Evolutionary conservation across 768 basidiomycete genomes (phyloP), one percentile per base, ranked within the genome.

Genomic region (Auricularia cornea): DNA sequence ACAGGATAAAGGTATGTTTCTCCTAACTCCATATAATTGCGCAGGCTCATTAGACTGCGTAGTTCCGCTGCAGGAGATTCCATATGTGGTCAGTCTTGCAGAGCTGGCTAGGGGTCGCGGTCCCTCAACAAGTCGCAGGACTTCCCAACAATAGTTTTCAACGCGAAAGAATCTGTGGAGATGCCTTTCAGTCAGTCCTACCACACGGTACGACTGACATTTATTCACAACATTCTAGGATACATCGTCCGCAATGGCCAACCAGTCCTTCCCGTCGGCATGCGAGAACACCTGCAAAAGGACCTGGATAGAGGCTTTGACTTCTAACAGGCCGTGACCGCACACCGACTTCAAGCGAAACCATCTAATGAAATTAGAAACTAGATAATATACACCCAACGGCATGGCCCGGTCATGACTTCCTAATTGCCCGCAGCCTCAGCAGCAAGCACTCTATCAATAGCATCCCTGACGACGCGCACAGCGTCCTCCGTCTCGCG

Each of bases 111-210:
- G 29, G 3, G 12, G 31, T 40, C 28, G 29, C 41, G 29, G 29
- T n/a, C 20, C 23, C 18, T 32, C 10, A 26, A 59, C 35, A 14
- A 16, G 32, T 23, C 48, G 28, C 63, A 96, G 92, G 89, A 94
- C 69, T 85, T 85, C 73, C 97, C 97, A 0, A 96, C 94, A 0
- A 96, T 99, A 70, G 76, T 68, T 20, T 98, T 98, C 80, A 90
- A 89, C 68, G 72, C 83, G 3, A 87, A 85, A 68, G 97, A 99
- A 73, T 90, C 89, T 52, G 93, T 98, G 4, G 94, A 98, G 76
- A 99, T 99, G 97, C 97, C 97, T 0, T 99, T 99, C 79, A 79
- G 93, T 91, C 68, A 71, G 90, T 83, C n/a, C 28, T 48, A 48
- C 52, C 30, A 41, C 40, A 60, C 48, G 56, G 57, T 31, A 28